Base-by-base conservation (phyloP, 371 early-diverging fungal genomes). In the Mucor racemosus region DNA sequence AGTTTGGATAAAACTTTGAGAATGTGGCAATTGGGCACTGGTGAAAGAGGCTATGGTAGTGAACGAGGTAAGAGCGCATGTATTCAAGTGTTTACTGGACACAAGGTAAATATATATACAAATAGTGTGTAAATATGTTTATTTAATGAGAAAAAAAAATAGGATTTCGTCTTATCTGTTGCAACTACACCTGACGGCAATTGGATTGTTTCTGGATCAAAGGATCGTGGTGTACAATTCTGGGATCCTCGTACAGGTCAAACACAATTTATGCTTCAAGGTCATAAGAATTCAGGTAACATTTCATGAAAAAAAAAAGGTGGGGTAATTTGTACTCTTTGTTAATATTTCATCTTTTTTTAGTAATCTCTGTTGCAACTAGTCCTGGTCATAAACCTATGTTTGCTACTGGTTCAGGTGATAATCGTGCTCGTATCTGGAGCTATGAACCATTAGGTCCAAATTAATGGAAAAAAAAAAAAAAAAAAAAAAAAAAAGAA, bases 371-470 rank as follows among this genome's bases (percentile, higher is more conserved):
- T 11, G 94, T 98, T 26, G 95, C 97, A 4, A 75, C 96, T 64
- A 91, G 92, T 61, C 94, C 95, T 0, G 81, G 78, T 1, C 92
- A 78, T 53, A 69, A 91, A 40, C 90, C 90, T 13, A 78, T 94
- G 67, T 95, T 99, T 84, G 98, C 98, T 10, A 98, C 99, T 10
- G 99, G 97, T 19, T 93, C 95, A 21, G 99, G 99, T 41, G 99
- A 98, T 84, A 91, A 88, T 68, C 88, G 92, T 63, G 97, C 97
- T 17, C 86, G 97, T 64, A 88, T 97, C 59, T 98, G 99, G 99
- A 89, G 91, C 35, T 92, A 92, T 62, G 83, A 82, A 38, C 76
- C 78, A 26, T 70, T 75, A 63, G 63, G 63, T 7, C 66, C 69
- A 31, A 63, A 63, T 21, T 61, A 68, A 63, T 41, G 15, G 60